Evolutionary conservation across 2,329 filamentous ascomycete genomes (phyloP), one percentile per base, ranked within the genome.

Genomic region (Bretziella fagacearum): DNA sequence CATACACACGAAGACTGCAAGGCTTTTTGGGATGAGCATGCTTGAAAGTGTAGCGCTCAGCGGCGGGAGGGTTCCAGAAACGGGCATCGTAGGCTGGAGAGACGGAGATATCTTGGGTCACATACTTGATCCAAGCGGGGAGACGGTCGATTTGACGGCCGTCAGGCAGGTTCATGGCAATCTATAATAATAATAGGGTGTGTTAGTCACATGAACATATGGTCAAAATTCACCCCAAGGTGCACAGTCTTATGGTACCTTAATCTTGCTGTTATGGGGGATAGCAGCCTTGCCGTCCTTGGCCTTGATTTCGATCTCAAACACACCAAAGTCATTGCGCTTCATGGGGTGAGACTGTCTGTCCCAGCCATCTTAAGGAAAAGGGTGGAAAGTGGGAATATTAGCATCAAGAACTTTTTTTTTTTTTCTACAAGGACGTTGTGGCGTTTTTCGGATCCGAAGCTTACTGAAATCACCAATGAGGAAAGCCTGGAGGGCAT

Each of bases 51-150:
- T 96, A 96, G 57, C 67, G 75, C 58, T 93, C 77, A 32, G 69
- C 65, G 42, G 70, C 62, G 2, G 86, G 85, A 27, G 91, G 91
- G 59, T 96, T 95, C 91, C 91, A 98, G 67, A 98, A 95, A 45
- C 85, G 77, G 20, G 84, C 87, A 61, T 98, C 91, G 63, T 96
- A 98, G 22, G 84, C 80, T 5, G 89, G 86, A 7, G 89, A 96
- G 20, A 96, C 79, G 8, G 67, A 73, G 39, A 96, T 70, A 54
- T 98, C 87, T 63, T 98, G 91, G 0, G 89, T 95, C 45, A 95
- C 91, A 57, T 93, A 85, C 60, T 81, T 94, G 67, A 96, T 96
- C 91, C 91, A 98, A 23, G 86, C 84, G 22, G 91, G 91, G 45
- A 98, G 67, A 55, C 89, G 78, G 65, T 96, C 89, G 55, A 89